Evolutionary conservation across 495 filamentous ascomycete species (phyloP).

Genomic region (Schizothecium vesticola): DNA sequence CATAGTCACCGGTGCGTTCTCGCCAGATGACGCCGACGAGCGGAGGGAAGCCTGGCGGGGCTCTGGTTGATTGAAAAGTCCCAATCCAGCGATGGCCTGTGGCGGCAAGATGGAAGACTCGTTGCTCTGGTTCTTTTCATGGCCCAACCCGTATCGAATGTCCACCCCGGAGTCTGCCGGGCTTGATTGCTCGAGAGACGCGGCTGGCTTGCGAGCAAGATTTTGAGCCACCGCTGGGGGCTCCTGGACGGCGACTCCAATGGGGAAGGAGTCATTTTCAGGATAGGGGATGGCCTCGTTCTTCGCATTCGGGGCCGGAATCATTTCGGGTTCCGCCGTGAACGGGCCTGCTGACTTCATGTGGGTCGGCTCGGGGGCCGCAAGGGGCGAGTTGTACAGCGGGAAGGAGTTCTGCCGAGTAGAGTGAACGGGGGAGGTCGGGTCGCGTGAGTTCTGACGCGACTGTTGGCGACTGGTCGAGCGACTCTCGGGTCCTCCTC

Average conservation of each 20-base stretch:
- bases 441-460: constrained; percentile 12
- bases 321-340: constrained; percentile 3
- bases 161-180: constrained; percentile 24
- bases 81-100: constrained; percentile 16
- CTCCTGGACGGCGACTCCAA: constrained; percentile 28
- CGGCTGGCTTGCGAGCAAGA: constrained; percentile 16
- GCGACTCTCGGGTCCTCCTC: constrained; percentile 50
- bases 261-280: constrained; percentile 2
- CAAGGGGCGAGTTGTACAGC: constrained; percentile 12
- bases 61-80: constrained; percentile 15
- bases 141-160: constrained; percentile 18
- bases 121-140: constrained; percentile 13
- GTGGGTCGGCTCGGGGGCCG: constrained; percentile 21
- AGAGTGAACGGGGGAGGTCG: constrained; percentile 13
- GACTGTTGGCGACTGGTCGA: constrained; percentile 28
- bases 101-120: constrained; percentile 15
- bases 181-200: constrained; percentile 21
- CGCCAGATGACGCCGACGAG: constrained; percentile 13
- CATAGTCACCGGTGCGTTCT: constrained; percentile 9
- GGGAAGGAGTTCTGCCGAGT: constrained; percentile 26
- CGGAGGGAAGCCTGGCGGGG: constrained; percentile 19
- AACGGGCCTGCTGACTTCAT: constrained; percentile 10
- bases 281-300: background rate
- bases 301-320: constrained; percentile 2
- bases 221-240: constrained; percentile 32